phyloP scores from a whole-genome alignment of 495 filamentous ascomycete genomes.

The Chaetomium tenue region DNA sequence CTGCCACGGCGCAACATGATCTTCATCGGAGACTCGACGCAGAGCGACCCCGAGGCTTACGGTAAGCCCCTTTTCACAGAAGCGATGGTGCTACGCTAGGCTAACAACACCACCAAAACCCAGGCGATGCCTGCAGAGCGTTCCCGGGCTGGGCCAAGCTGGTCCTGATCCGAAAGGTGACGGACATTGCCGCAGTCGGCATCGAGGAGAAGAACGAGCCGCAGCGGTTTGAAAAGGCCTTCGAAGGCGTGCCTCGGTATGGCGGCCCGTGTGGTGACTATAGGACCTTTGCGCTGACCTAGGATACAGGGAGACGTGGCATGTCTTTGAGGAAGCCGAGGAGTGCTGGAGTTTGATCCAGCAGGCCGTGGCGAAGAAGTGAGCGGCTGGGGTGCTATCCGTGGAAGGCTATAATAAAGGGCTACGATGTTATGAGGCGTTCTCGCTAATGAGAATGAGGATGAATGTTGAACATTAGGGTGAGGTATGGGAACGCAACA shows the following conservation, averaged over 20 bases:
- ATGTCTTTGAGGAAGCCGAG: constrained; percentile 70
- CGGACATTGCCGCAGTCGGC: constrained; percentile 67
- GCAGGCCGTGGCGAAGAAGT: constrained; percentile 30
- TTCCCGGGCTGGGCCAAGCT: constrained; percentile 71
- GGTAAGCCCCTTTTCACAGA: constrained; percentile 48
- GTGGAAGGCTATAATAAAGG: no score
- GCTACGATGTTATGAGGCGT: no score
- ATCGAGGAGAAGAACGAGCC: constrained; percentile 68
- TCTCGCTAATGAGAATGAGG: no score
- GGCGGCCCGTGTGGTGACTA: not conserved
- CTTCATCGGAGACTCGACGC: constrained; percentile 85
- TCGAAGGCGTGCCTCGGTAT: constrained; percentile 62
- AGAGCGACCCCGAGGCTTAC: constrained; percentile 88
- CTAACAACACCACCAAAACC: not conserved
- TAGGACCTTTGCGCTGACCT: not conserved
- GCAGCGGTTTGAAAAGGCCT: constrained; percentile 77
- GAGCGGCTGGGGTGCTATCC: not conserved
- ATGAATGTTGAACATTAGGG: no score
- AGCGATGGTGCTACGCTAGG: not conserved
- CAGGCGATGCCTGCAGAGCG: constrained; percentile 40
- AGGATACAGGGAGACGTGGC: constrained; percentile 58
- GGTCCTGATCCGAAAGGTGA: constrained; percentile 82
- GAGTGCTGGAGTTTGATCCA: constrained; percentile 54
- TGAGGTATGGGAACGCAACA: no score
- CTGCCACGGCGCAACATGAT: constrained; percentile 77